Evolutionary conservation across 1,284 basidiomycete species (phyloP).

Genomic region (Xanthoconium separans): DNA sequence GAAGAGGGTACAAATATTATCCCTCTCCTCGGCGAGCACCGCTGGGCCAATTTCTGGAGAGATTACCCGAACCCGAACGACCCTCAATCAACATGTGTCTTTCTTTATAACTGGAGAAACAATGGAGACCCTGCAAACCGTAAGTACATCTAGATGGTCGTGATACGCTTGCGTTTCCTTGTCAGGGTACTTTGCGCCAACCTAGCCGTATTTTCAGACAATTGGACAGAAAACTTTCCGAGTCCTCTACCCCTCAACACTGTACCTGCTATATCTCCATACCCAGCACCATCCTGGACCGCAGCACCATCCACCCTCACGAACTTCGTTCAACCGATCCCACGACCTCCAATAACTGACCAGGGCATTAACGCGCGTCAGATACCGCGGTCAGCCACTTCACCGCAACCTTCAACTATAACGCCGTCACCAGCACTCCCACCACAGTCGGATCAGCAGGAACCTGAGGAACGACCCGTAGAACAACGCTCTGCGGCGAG

Average conservation of each 20-base stretch:
- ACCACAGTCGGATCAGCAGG: background rate
- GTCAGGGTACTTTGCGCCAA: background rate
- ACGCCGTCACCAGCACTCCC: background rate
- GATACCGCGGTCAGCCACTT: background rate
- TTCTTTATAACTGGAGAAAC: conserved; percentile 33
- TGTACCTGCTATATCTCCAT: conserved; percentile 26
- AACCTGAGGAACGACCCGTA: background rate
- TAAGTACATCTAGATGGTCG: conserved; percentile 14
- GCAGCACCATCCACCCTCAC: conserved; percentile 16
- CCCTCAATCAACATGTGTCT: conserved; percentile 20
- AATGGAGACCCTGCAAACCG: conserved; percentile 33
- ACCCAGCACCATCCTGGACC: conserved; percentile 28
- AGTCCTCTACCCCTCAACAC: background rate
- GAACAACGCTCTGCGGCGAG: conserved; percentile 8
- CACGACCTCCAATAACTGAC: conserved; percentile 7
- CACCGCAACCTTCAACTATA: background rate
- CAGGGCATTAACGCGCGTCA: background rate
- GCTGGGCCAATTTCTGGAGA: conserved; percentile 18
- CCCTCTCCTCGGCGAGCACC: conserved; percentile 31
- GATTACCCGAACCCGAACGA: conserved; percentile 9
- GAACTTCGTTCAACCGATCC: conserved; percentile 26
- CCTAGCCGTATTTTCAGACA: conserved; percentile 15
- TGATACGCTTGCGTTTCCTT: background rate
- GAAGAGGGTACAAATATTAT: conserved; percentile 22
- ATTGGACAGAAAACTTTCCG: conserved; percentile 26